Evolutionary conservation across 1,284 basidiomycete genomes (phyloP).

Genomic region (Jaminaea rosea): DNA sequence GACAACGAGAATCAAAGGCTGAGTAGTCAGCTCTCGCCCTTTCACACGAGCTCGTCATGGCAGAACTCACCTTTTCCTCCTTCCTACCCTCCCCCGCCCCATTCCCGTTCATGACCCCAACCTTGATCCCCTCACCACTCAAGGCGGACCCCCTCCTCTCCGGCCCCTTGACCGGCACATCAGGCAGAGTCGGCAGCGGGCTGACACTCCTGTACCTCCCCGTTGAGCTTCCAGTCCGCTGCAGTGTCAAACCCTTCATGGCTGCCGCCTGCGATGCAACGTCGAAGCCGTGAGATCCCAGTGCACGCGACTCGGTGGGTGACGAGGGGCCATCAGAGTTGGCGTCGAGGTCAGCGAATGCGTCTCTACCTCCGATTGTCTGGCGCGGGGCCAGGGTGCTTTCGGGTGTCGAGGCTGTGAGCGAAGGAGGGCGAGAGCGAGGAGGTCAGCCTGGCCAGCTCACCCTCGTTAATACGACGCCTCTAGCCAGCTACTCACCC

Average conservation of each 20-base stretch:
- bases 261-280: background rate
- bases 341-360: slow-evolving; percentile 34
- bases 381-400: slow-evolving; percentile 7
- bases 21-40: too few species aligned
- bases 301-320: background rate
- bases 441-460: background rate
- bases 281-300: background rate
- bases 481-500: background rate
- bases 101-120: too few species aligned
- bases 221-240: too few species aligned
- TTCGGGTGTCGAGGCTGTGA: background rate
- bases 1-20: too few species aligned
- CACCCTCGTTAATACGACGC: background rate
- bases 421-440: too few species aligned
- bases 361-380: slow-evolving; percentile 13
- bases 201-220: too few species aligned
- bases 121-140: too few species aligned
- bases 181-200: background rate
- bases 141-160: too few species aligned
- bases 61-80: too few species aligned
- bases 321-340: slow-evolving; percentile 10
- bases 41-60: too few species aligned
- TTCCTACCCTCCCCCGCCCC: too few species aligned
- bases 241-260: background rate
- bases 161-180: background rate